A percentile compares a stretch with the other conserved stretches of the same genome.
These are phyloP conservation scores for Cryptosporidium sp. DNA, from an alignment of 169 alveolate genomes.

Conservation along the genomic window DNA sequence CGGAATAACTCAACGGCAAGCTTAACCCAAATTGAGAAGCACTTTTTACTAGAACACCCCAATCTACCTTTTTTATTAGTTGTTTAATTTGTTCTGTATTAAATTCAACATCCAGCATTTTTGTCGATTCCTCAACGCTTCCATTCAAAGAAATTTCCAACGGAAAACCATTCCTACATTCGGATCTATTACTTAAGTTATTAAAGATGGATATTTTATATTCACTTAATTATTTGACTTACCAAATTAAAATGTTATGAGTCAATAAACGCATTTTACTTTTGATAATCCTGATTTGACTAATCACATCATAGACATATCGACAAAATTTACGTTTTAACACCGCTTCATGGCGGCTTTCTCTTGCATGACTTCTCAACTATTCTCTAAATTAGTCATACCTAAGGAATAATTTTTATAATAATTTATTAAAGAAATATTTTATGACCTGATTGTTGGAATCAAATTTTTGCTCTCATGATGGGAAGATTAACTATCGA, in stretches of 20 bases:
- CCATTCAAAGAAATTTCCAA: constrained; percentile 55
- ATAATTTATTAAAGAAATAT: background rate
- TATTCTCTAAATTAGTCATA: background rate
- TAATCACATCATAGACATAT: background rate
- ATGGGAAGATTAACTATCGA: background rate
- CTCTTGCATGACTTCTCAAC: background rate
- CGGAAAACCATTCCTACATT: constrained; percentile 69
- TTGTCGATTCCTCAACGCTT: constrained; percentile 27
- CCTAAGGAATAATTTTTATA: no score
- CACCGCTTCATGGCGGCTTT: constrained; percentile 28
- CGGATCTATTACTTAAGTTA: constrained; percentile 56
- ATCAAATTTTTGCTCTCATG: background rate
- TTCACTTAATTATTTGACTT: constrained; percentile 62
- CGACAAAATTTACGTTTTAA: background rate
- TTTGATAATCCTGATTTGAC: background rate
- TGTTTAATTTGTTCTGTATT: constrained; percentile 60
- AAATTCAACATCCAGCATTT: constrained; percentile 66
- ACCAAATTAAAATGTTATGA: constrained; percentile 78
- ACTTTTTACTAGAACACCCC: constrained; percentile 77
- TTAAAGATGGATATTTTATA: constrained; percentile 41
- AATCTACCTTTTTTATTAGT: constrained; percentile 77
- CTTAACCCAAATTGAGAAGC: constrained; percentile 75
- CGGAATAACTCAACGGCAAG: constrained; percentile 76
- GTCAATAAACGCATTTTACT: constrained; percentile 78
- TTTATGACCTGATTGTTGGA: background rate